Evolutionary conservation across 1,284 basidiomycete species (phyloP).

Genomic region (Pseudomicrostroma phylloplanum): DNA sequence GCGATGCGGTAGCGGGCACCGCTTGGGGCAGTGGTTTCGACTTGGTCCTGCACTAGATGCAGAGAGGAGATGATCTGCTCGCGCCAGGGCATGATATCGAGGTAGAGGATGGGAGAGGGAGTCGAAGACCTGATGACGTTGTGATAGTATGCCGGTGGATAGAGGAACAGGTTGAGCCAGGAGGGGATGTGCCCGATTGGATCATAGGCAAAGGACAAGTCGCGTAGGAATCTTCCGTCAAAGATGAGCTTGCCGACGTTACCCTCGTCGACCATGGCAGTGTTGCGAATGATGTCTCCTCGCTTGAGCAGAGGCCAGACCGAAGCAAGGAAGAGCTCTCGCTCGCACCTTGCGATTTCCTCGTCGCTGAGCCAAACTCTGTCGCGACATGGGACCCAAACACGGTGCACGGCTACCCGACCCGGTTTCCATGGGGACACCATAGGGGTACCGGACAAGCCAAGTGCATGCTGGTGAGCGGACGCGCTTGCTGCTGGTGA

Average conservation of each 20-base stretch:
- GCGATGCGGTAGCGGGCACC: slow-evolving; percentile 49
- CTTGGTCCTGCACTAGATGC: slow-evolving; percentile 50
- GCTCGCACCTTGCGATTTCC: slow-evolving; percentile 40
- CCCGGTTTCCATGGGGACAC: slow-evolving; percentile 44
- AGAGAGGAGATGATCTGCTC: slow-evolving; percentile 46
- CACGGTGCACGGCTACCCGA: slow-evolving; percentile 49
- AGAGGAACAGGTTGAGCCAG: slow-evolving; percentile 51
- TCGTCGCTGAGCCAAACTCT: slow-evolving; percentile 34
- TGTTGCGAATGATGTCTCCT: slow-evolving; percentile 52
- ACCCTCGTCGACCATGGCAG: slow-evolving; percentile 41
- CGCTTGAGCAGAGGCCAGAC: slow-evolving; percentile 44
- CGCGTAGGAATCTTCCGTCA: slow-evolving; percentile 48
- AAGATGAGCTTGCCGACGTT: slow-evolving; percentile 49
- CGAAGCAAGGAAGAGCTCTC: slow-evolving; percentile 48
- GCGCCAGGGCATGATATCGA: slow-evolving; percentile 49
- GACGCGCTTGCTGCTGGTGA: too few relatives aligned
- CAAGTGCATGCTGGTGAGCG: too few relatives aligned
- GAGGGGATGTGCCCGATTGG: slow-evolving; percentile 51
- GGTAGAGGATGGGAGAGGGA: slow-evolving; percentile 39
- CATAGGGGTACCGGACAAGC: not conserved
- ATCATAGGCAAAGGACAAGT: slow-evolving; percentile 50
- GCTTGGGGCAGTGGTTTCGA: slow-evolving; percentile 45
- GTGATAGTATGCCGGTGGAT: slow-evolving; percentile 52
- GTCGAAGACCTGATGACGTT: slow-evolving; percentile 45
- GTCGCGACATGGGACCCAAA: slow-evolving; percentile 50